Conservation (phyloP, 768 basidiomycete genomes). For the Boletus patriciae region DNA sequence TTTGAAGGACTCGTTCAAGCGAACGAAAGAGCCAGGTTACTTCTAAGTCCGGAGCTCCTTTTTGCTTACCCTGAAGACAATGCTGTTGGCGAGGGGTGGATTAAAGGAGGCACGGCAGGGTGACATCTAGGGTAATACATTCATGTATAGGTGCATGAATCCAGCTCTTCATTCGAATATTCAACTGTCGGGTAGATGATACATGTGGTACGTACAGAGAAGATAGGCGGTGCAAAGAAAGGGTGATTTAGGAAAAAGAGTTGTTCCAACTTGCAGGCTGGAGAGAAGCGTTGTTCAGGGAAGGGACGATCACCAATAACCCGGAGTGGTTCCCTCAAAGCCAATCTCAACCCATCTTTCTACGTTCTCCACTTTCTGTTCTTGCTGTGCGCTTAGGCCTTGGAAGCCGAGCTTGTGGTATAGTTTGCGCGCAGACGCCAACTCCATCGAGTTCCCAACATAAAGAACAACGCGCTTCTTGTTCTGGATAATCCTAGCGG, state of each 20-base stretch:
- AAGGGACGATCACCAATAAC: slow-evolving; percentile 63
- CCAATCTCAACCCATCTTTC: slow-evolving; percentile 65
- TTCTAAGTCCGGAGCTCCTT: slow-evolving; percentile 43
- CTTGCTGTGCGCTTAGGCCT: slow-evolving; percentile 41
- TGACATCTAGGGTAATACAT: not conserved
- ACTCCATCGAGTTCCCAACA: slow-evolving; percentile 46
- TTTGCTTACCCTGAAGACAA: slow-evolving; percentile 51
- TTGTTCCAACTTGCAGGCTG: not conserved
- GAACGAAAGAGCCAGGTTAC: slow-evolving; percentile 37
- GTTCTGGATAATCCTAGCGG: slow-evolving; percentile 32
- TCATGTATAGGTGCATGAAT: slow-evolving; percentile 6
- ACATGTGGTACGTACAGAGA: not conserved
- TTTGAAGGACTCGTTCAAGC: slow-evolving; percentile 35
- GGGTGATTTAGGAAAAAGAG: not conserved
- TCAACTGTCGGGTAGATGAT: not conserved
- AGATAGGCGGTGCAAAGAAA: not conserved
- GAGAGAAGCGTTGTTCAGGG: not conserved
- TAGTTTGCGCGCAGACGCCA: slow-evolving; percentile 50
- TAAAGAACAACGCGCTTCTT: slow-evolving; percentile 62
- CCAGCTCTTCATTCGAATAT: not conserved
- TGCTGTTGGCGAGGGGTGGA: slow-evolving; percentile 37
- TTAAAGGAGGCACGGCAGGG: slow-evolving; percentile 19
- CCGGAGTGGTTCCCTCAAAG: slow-evolving; percentile 50
- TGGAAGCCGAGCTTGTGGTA: slow-evolving; percentile 68
- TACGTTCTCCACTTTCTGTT: slow-evolving; percentile 41